Base-by-base conservation (phyloP, 1,284 basidiomycete genomes). In the Ceratobasidium sp. region DNA sequence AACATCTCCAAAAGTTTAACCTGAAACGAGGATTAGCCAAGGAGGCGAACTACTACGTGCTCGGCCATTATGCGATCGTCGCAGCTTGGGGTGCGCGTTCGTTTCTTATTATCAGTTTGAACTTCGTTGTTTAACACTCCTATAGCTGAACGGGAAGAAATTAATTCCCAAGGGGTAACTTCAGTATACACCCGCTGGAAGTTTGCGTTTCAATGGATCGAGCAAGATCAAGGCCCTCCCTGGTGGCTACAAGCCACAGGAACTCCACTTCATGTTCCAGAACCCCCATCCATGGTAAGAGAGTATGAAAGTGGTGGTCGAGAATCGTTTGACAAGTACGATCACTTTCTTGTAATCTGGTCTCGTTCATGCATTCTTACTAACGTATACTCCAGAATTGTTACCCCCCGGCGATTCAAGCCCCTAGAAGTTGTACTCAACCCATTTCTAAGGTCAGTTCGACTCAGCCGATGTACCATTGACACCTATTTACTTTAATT, bases 201-300 rank as follows among this genome's bases (percentile, higher is more conserved):
- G 22, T 75, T 75, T 44, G 71, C 71, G 17, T 75, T 75, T 34
- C 71, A 75, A 22, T 75, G 62, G 37, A 66, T 75, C n/a, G 71
- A 75, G 25, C 51, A 59, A 19, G 51, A 44, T 34, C 71, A 75
- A 40, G 71, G 71, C 5, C 62, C 71, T 44, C 71, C 71, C 13
- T 75, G 71, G 71, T 75, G 71, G 71, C 15, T 51, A 19, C 62
- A 56, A 57, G 13, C 62, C 11, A 25, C 71, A 37, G 62, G 37
- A n/a, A 32, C 51, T 1, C 4, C 37, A 13, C 13, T 44, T 3
- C 32, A 17, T 15, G 15, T 11, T 25, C 51, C 71, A 0, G 22
- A 43, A 13, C 62, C n/a, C 43, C 37, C 51, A 15, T 11, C 22
- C 15, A 9, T 11, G 64, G 37, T n/a, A 44, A 17, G 43, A 52